phyloP scores from a whole-genome alignment of 495 filamentous ascomycete species.

The Penicillium psychrofluorescens region DNA sequence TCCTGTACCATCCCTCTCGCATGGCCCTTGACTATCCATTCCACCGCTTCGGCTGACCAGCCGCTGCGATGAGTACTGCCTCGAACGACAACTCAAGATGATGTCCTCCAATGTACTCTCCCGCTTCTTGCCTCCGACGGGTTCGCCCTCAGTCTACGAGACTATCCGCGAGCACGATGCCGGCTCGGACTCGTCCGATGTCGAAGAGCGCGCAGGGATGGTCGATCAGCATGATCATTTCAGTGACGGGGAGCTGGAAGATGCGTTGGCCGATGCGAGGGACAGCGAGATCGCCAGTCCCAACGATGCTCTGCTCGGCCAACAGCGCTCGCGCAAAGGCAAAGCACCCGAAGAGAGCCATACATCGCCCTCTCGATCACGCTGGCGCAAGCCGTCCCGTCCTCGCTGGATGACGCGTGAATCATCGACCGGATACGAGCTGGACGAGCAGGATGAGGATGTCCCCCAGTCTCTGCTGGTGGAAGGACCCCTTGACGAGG shows the following conservation, averaged over 20 bases:
- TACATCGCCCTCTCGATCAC: conserved; percentile 12
- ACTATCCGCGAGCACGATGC: conserved; percentile 57
- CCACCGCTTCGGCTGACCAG: conserved; percentile 5
- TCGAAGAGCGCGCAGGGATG: conserved; percentile 63
- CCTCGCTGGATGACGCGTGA: conserved; percentile 27
- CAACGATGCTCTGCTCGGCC: conserved; percentile 37
- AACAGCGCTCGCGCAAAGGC: conserved; percentile 8
- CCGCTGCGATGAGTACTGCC: conserved; percentile 12
- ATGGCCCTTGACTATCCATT: conserved; percentile 10
- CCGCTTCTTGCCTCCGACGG: conserved; percentile 58
- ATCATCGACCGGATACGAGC: conserved; percentile 27
- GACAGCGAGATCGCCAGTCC: conserved; percentile 55
- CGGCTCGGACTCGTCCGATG: conserved; percentile 49
- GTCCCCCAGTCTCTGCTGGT: conserved; percentile 85
- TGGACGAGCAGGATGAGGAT: conserved; percentile 83
- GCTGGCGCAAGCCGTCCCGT: conserved; percentile 22
- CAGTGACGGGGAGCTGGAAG: conserved; percentile 64
- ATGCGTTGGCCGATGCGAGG: conserved; percentile 54
- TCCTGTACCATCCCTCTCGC: conserved; percentile 1
- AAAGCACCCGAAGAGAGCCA: conserved; percentile 6
- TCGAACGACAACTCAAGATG: conserved; percentile 26
- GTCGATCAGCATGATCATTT: conserved; percentile 57
- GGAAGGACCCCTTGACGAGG: conserved; percentile 46
- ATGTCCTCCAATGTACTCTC: conserved; percentile 78
- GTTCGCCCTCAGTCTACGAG: conserved; percentile 65